phyloP scores from a whole-genome alignment of 768 basidiomycete species.

The Termitomyces sp. region DNA sequence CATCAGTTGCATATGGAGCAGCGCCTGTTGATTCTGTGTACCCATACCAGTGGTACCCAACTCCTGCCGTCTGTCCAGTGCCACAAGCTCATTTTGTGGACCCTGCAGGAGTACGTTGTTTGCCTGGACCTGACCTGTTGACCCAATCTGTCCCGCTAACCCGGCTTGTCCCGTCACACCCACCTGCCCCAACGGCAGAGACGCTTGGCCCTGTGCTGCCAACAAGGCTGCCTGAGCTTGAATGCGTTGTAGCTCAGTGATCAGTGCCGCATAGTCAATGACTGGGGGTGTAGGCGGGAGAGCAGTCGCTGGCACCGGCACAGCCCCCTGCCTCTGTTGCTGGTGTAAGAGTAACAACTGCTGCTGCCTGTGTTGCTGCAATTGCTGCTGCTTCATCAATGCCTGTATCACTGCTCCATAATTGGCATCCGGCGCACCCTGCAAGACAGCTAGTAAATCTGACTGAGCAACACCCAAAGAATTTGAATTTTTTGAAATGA shows the following conservation, averaged over 20 bases:
- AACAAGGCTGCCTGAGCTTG: constrained; percentile 1
- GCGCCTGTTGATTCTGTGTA: not conserved
- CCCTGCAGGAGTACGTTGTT: constrained; percentile 2
- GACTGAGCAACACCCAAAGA: not conserved
- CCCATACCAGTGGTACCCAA: not conserved
- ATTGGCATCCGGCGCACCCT: constrained; percentile 28
- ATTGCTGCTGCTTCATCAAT: constrained; percentile 16
- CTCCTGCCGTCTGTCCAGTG: not conserved
- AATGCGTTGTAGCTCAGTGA: constrained; percentile 15
- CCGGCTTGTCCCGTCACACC: not conserved
- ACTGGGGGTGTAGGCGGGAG: not conserved
- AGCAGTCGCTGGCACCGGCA: not conserved
- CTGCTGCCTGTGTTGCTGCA: constrained; percentile 15
- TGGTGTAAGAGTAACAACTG: too few species aligned
- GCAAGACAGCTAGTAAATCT: constrained; percentile 27
- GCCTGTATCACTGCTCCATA: constrained; percentile 30
- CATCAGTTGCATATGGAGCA: not conserved
- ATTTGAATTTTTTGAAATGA: constrained; percentile 14
- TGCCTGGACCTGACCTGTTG: not conserved
- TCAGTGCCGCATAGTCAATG: constrained; percentile 18
- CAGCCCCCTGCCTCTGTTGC: too few species aligned
- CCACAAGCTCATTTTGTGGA: not conserved
- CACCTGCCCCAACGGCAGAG: not conserved
- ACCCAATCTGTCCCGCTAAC: not conserved
- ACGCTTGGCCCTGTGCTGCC: not conserved